These are phyloP conservation scores for Pichia sp. DNA, from an alignment of 1,139 yeast species.

Conservation along the genomic window DNA sequence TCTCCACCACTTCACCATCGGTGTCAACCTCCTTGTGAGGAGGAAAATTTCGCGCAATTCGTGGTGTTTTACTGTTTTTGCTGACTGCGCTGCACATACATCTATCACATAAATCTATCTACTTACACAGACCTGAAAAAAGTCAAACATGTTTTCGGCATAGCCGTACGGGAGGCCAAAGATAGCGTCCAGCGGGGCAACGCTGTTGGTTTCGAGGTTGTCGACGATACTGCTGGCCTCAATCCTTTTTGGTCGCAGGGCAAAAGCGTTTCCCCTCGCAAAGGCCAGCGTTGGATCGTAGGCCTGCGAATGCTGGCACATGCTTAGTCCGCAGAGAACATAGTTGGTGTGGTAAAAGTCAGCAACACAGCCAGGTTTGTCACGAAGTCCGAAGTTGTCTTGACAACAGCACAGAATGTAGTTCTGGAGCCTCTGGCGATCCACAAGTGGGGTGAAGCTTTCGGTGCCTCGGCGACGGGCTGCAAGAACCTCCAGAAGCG, in stretches of 20 bases:
- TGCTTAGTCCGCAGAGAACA: conserved; percentile 69
- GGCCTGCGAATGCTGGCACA: conserved; percentile 53
- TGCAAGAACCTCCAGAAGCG: conserved; percentile 55
- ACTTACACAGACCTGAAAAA: conserved; percentile 1
- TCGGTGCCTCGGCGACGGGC: conserved; percentile 12
- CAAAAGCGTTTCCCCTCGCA: conserved; percentile 32
- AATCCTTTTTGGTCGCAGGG: conserved; percentile 23
- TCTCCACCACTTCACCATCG: background rate
- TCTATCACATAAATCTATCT: background rate
- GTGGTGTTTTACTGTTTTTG: background rate
- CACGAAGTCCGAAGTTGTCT: conserved; percentile 57
- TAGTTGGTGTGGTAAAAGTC: conserved; percentile 94
- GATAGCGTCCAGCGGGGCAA: conserved; percentile 40
- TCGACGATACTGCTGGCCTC: conserved; percentile 31
- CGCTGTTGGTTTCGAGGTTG: conserved; percentile 15
- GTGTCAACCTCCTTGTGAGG: background rate
- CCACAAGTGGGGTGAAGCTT: conserved; percentile 35
- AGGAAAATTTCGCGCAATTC: background rate
- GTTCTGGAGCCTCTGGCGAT: conserved; percentile 52
- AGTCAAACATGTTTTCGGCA: conserved; percentile 19
- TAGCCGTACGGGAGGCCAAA: conserved; percentile 41
- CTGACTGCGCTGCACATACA: background rate
- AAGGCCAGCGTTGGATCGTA: conserved; percentile 16
- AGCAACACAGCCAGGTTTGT: conserved; percentile 77
- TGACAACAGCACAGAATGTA: conserved; percentile 81